A percentile compares a stretch with the other conserved stretches of the same genome.
Evolutionary conservation across 257 asterid species (phyloP).

Genomic region (Solanum sejunctum): DNA sequence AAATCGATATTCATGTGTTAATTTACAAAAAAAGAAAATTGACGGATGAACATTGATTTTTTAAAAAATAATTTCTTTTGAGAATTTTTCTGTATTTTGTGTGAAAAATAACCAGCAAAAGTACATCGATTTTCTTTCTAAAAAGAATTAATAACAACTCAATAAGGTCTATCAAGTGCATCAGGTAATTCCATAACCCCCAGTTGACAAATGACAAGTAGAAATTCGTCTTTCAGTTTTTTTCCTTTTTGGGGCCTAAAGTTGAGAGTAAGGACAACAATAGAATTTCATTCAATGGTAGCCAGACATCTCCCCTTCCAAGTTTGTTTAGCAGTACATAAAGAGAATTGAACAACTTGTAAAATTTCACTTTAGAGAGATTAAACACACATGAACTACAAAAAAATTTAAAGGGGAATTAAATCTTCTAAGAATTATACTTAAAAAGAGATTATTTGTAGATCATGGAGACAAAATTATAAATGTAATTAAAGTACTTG

Average conservation of each 20-base stretch:
- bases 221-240: neutral
- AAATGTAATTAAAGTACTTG: neutral
- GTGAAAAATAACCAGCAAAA: too few species aligned
- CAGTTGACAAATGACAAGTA: neutral
- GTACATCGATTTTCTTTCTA: too few species aligned
- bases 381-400: neutral
- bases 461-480: neutral
- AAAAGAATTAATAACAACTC: too few species aligned
- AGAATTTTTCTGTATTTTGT: too few species aligned
- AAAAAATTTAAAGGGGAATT: neutral
- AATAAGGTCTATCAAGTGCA: neutral
- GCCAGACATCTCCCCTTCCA: neutral
- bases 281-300: neutral
- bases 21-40: too few species aligned
- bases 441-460: neutral
- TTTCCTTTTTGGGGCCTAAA: neutral
- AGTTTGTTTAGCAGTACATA: neutral
- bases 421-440: neutral
- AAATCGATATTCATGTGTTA: too few species aligned
- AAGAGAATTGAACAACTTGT: neutral
- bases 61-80: too few species aligned
- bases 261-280: neutral
- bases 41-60: too few species aligned
- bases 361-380: neutral
- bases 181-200: neutral